Base-by-base conservation (phyloP, 1,284 basidiomycete genomes). In the Moniliella sp. region DNA sequence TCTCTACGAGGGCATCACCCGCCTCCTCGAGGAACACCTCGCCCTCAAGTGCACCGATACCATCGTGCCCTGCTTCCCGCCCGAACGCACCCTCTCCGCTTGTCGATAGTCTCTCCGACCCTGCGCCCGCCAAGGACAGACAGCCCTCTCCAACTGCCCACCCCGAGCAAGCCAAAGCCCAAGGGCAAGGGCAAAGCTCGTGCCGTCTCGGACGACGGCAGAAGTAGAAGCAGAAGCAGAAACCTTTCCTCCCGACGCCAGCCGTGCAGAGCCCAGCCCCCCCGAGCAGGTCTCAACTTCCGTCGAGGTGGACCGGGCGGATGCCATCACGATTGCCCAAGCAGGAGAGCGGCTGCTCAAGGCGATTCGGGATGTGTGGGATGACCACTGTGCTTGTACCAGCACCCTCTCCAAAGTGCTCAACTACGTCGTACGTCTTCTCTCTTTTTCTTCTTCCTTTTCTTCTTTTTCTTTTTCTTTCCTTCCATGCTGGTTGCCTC, bases 351-450 rank as follows among this genome's bases (percentile, higher is more conserved):
- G 74, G 28, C 69, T 94, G 37, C 64, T 94, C 50, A 83, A 78
- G 54, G 76, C 80, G 9, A 50, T 93, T 39, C 72, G 74, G 50
- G 70, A 71, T 28, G 77, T 88, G 1, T 97, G 91, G 88, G 79
- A 88, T 39, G 84, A 94, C 57, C 88, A 97, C 61, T 75, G 69
- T 4, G 73, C 75, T 9, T 83, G 77, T 61, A 82, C 94, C 78
- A 68, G 70, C 27, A 83, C 86, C 58, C 62, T 99, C 36, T 73
- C 76, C 23, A 83, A 86, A 56, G 73, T 99, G 19, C 67, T 97
- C 45, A 82, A 80, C 55, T 99, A 99, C 60, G 88, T 97, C 78
- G 88, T 86, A 47, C 47, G 72, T 56, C 10, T 27, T 13, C 13
- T 10, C 21, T n/a, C n/a, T n/a, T n/a, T n/a, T n/a, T n/a, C n/a